Conservation (phyloP, 2,329 filamentous ascomycete species). For the Sclerotinia subarctica region DNA sequence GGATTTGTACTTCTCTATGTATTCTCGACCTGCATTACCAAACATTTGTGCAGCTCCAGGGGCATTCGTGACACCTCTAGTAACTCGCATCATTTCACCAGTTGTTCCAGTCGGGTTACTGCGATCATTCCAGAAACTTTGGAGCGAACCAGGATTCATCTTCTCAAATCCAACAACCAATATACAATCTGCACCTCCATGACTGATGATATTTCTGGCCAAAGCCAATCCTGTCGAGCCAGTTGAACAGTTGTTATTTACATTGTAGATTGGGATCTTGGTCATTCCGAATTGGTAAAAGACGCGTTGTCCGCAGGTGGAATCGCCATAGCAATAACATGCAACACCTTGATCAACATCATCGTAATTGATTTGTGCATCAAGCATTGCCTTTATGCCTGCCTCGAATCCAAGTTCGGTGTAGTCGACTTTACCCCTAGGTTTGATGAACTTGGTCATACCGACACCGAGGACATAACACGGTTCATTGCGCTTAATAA, state of each 20-base stretch:
- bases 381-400: constrained; percentile 54
- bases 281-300: constrained; percentile 99
- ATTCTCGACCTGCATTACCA: constrained; percentile 88
- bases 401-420: constrained; percentile 92
- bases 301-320: constrained; percentile 89
- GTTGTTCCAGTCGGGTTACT: constrained; percentile 74
- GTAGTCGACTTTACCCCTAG: constrained; percentile 89
- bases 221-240: constrained; percentile 89
- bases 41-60: constrained; percentile 91
- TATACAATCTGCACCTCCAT: constrained; percentile 82
- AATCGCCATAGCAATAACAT: constrained; percentile 98
- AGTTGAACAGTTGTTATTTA: constrained; percentile 98
- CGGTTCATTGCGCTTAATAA: constrained; percentile 39
- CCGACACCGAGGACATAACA: constrained; percentile 93
- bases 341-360: constrained; percentile 92
- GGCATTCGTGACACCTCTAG: constrained; percentile 75
- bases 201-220: constrained; percentile 73
- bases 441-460: constrained; percentile 99
- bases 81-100: constrained; percentile 75
- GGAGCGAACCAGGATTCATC: constrained; percentile 90
- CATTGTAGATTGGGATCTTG: constrained; percentile 92
- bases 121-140: constrained; percentile 80
- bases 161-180: constrained; percentile 96
- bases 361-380: constrained; percentile 91
- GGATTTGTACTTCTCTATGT: constrained; percentile 76